Base-by-base conservation (phyloP, 106 monocot species). In the Acorus calamus region DNA sequence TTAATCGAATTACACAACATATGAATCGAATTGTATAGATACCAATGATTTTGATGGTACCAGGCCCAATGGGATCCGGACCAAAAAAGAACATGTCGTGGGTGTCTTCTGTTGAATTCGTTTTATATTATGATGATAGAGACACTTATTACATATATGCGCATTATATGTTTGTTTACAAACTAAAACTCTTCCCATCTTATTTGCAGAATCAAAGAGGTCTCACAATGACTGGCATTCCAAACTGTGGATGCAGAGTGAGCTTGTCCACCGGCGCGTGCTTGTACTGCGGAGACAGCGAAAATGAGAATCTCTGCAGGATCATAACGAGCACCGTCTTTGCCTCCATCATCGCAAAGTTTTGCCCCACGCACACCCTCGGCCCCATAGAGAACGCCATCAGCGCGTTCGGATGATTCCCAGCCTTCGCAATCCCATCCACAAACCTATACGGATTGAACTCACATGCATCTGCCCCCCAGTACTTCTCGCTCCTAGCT, bases 341-440 rank as follows among this genome's bases (percentile, higher is more conserved):
- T 0, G 89, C 83, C 53, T 90, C 89, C 49, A 81, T 2, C 80
- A 88, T 70, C 0, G 83, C 80, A 46, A 88, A 78, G 60, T 73
- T 73, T 71, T 83, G 83, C 2, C 84, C 88, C 0, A 81, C 52
- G 53, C 88, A 88, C 10, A 65, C 47, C 47, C 88, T 66, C 7
- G 88, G 80, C 2, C 88, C 84, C 0, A 69, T 50, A 3, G 87
- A 87, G 69, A 87, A 87, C 0, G 83, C 50, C 2, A 87, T 42
- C 55, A 87, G 47, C 2, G 82, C 82, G 7, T 74, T 79, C 0
- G 86, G 79, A 63, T 82, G 82, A 7, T 59, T 74, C 11, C 76
- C 69, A 0, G 86, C 82, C 43, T 68, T 85, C 4, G 70, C 7
- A 2, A 66, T 47, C 8, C 85, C 85, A 46, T 73, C 75, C 72